Base-by-base conservation (phyloP, 768 basidiomycete species). In the Suillus sp. region DNA sequence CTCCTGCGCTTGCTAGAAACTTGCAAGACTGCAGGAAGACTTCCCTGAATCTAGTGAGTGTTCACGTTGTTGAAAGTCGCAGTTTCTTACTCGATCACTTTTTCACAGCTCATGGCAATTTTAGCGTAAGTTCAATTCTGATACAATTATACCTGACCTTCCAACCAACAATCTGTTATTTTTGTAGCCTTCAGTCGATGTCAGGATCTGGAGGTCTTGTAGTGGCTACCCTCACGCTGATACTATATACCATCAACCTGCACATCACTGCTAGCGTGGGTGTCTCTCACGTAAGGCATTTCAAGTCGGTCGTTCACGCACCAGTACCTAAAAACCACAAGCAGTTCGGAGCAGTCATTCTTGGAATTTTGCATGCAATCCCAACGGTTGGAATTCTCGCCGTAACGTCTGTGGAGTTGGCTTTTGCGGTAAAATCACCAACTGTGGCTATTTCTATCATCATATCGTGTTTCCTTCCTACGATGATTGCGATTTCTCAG, bases 231-330 rank as follows among this genome's bases (percentile, higher is more conserved):
- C 64, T 75, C 25, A 66, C 66, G 16, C 70, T 76, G 34, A 50
- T 75, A 32, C 56, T 75, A 5, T 73, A 76, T 37, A 75, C 74
- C 1, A 68, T 76, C 50, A 75, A 68, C 40, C 68, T 75, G 62
- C 67, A 76, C 38, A 59, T 70, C 54, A 64, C 60, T 25, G 48
- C 66, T 55, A 66, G 66, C 25, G 54, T 37, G n/a, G 61, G 59
- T 10, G 65, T 68, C 37, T 64, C 74, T 37, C 66, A 35, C 16
- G 75, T 70, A 65, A 64, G 51, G 38, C 57, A 48, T 9, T 48
- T 54, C 25, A 27, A 18, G 16, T 38, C 55, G 20, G 20, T 7
- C 9, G 3, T 27, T 1, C 18, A 3, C 2, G 10, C 34, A 22
- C 35, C 14, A 38, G 22, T 22, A 18, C 25, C 35, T 56, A 27